phyloP scores from a whole-genome alignment of 331 rosid genomes.

The Phaseolus coccineus region DNA sequence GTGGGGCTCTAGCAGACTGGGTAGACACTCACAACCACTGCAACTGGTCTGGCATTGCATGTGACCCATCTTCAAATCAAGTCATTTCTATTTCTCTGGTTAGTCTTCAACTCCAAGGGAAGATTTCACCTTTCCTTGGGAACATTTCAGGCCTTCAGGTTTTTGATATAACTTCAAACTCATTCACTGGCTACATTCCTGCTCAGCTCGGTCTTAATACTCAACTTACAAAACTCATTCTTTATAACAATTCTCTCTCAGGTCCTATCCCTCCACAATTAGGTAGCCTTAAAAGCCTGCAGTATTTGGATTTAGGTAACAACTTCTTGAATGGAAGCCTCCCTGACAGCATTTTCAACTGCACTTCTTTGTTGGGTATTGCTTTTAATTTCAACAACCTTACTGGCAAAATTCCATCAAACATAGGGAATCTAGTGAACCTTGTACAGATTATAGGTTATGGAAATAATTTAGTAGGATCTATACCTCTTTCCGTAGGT shows the following conservation, averaged over 20 bases:
- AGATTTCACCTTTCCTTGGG: constrained; percentile 76
- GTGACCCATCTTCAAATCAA: constrained; percentile 56
- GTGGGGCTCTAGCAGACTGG: constrained; percentile 68
- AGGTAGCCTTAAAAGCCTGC: constrained; percentile 57
- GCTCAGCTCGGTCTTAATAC: constrained; percentile 64
- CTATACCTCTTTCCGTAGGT: constrained; percentile 75
- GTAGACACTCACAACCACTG: constrained; percentile 57
- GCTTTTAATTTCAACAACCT: constrained; percentile 61
- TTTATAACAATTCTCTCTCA: constrained; percentile 61
- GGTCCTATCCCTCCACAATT: constrained; percentile 73
- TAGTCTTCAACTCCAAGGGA: constrained; percentile 64
- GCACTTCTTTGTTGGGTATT: constrained; percentile 64
- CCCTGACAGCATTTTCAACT: constrained; percentile 73
- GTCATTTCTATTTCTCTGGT: constrained; percentile 63
- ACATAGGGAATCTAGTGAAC: constrained; percentile 62
- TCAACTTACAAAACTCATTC: constrained; percentile 61
- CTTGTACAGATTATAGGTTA: constrained; percentile 50
- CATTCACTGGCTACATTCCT: constrained; percentile 73
- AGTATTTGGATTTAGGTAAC: constrained; percentile 56
- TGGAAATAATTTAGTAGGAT: constrained; percentile 64
- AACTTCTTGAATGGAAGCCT: constrained; percentile 72
- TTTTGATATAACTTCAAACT: constrained; percentile 72
- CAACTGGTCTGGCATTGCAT: constrained; percentile 83
- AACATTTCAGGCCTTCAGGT: constrained; percentile 80
- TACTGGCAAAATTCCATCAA: constrained; percentile 69